A percentile compares a stretch with the other conserved stretches of the same genome.
Evolutionary conservation across 768 basidiomycete genomes (phyloP).

Genomic region (Pholiota conissans): DNA sequence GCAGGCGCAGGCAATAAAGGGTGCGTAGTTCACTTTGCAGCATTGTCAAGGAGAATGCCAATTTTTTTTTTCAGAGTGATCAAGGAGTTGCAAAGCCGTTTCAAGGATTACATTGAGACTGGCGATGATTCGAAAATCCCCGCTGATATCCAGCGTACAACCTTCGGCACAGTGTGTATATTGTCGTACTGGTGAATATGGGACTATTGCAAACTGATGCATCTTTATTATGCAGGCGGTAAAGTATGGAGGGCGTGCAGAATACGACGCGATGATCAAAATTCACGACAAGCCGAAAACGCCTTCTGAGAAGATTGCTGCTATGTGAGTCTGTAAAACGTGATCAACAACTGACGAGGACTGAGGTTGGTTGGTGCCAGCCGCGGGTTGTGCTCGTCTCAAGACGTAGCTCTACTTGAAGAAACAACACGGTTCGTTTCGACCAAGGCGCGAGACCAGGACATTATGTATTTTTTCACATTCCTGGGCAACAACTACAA

Average conservation of each 20-base stretch:
- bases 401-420: conserved; percentile 55
- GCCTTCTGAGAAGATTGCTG: conserved; percentile 68
- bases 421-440: conserved; percentile 65
- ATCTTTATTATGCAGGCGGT: conserved; percentile 51
- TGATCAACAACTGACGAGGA: not conserved
- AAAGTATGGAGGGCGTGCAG: conserved; percentile 67
- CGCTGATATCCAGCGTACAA: conserved; percentile 67
- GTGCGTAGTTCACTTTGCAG: conserved; percentile 18
- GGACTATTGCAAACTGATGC: not conserved
- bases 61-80: conserved; percentile 60
- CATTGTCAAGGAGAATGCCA: not conserved
- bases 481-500: conserved; percentile 55
- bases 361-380: conserved; percentile 35
- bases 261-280: conserved; percentile 71
- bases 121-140: conserved; percentile 80
- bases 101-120: conserved; percentile 66
- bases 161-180: conserved; percentile 49
- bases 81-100: conserved; percentile 68
- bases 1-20: conserved; percentile 26
- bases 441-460: conserved; percentile 55
- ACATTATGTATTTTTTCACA: conserved; percentile 62
- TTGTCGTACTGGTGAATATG: not conserved
- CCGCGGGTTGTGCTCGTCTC: conserved; percentile 60
- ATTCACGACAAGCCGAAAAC: conserved; percentile 74
- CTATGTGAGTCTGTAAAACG: conserved; percentile 49